These are phyloP conservation scores for Carex sylvatica DNA, from an alignment of 202 grass and related monocot genomes.

Conservation along the genomic window DNA sequence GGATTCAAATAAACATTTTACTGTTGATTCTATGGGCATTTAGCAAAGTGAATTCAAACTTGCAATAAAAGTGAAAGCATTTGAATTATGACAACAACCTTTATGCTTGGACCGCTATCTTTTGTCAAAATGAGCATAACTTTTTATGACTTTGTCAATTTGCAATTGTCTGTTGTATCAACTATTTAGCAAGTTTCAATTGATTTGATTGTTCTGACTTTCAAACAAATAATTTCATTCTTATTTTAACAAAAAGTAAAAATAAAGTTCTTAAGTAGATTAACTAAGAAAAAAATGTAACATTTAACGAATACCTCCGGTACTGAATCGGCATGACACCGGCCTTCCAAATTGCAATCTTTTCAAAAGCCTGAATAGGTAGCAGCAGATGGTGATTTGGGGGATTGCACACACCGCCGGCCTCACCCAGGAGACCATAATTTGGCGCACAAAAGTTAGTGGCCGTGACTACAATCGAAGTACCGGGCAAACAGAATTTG, in stretches of 20 bases:
- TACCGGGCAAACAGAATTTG: conserved; percentile 86
- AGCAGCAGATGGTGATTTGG: conserved; percentile 96
- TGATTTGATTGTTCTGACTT: not conserved
- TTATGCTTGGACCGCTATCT: conserved; percentile 18
- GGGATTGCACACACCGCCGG: conserved; percentile 83
- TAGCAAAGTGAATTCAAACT: conserved; percentile 1
- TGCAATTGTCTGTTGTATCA: not conserved
- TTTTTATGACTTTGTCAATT: not conserved
- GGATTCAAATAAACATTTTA: not conserved
- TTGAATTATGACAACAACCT: not conserved
- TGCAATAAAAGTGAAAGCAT: not conserved
- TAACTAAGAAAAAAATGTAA: not conserved
- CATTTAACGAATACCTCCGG: conserved; percentile 48
- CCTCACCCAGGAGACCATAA: conserved; percentile 73
- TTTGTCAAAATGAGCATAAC: conserved; percentile 15
- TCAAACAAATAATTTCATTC: not conserved
- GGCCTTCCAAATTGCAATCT: conserved; percentile 99
- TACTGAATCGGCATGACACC: conserved; percentile 98
- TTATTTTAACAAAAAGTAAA: not conserved
- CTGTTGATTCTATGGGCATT: not conserved
- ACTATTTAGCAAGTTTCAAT: not conserved
- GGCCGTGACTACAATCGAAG: conserved; percentile 84
- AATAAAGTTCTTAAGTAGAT: not conserved
- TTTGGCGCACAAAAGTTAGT: conserved; percentile 98
- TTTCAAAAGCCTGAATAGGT: conserved; percentile 95